phyloP scores from a whole-genome alignment of 768 basidiomycete genomes.

The Coprinellus micaceus region DNA sequence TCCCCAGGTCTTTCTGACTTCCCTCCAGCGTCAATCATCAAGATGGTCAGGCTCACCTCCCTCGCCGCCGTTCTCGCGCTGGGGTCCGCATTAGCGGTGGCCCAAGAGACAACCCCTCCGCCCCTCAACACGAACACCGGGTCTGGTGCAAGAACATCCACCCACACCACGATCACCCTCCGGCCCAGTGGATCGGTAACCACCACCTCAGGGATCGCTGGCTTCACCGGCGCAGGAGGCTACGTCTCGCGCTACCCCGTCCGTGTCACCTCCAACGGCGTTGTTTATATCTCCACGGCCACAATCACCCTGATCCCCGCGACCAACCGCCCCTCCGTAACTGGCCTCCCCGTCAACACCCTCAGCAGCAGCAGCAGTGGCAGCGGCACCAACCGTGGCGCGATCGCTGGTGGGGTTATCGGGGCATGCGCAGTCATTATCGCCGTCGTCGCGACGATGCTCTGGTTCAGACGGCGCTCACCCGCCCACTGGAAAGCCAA shows the following conservation, averaged over 20 bases:
- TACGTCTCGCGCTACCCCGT: slow-evolving; percentile 6
- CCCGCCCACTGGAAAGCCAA: slow-evolving; percentile 10
- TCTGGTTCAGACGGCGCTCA: slow-evolving; percentile 22
- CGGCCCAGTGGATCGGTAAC: neutral
- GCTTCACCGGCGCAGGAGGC: slow-evolving; percentile 2
- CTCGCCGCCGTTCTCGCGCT: neutral
- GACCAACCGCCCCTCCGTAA: neutral
- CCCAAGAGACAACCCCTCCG: neutral
- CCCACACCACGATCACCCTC: neutral
- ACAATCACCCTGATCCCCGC: slow-evolving; percentile 10
- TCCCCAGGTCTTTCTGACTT: neutral
- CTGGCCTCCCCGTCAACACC: neutral
- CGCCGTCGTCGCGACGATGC: slow-evolving; percentile 16
- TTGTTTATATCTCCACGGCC: slow-evolving; percentile 7
- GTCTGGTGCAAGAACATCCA: neutral
- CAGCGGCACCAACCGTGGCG: slow-evolving; percentile 20
- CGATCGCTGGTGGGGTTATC: slow-evolving; percentile 27
- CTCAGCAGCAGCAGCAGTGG: neutral
- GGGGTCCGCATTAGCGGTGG: neutral
- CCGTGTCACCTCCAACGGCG: slow-evolving; percentile 6
- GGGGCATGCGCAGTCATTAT: slow-evolving; percentile 20
- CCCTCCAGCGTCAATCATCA: neutral
- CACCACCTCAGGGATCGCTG: slow-evolving; percentile 2
- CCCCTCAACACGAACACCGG: slow-evolving; percentile 2
- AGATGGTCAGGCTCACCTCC: slow-evolving; percentile 1